Percentiles rank a stretch among this genome's conserved stretches.
Evolutionary conservation across 202 grass and related monocot species (phyloP).

Genomic region (Digitaria exilis): DNA sequence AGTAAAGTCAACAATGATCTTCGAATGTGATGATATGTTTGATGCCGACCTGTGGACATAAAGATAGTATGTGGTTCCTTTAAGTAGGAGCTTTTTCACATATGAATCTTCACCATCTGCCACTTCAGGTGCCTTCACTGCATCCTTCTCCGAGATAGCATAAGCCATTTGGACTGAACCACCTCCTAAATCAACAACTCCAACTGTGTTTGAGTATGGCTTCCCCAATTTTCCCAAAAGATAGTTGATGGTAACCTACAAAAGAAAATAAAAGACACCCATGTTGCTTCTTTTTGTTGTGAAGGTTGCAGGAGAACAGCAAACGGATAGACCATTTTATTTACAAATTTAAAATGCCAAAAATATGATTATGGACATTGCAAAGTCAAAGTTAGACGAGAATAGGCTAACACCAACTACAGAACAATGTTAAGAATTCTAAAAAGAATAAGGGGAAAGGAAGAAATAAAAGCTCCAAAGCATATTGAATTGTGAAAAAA

Average conservation of each 20-base stretch:
- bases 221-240: conserved; percentile 86
- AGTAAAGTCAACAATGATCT: conserved; percentile 1
- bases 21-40: conserved; percentile 11
- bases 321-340: conserved; percentile 12
- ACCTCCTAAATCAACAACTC: conserved; percentile 96
- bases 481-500: conserved; percentile 12
- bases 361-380: not conserved
- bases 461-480: conserved; percentile 21
- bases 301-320: conserved; percentile 19
- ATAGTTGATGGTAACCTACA: conserved; percentile 95
- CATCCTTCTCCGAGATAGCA: conserved; percentile 94
- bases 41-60: conserved; percentile 90
- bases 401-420: conserved; percentile 13
- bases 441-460: not conserved
- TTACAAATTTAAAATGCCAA: conserved; percentile 13
- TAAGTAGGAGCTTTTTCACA: conserved; percentile 84
- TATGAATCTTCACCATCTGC: conserved; percentile 85
- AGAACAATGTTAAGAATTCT: not conserved
- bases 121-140: conserved; percentile 69
- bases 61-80: conserved; percentile 90
- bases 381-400: conserved; percentile 14
- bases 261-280: conserved; percentile 23
- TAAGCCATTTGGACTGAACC: conserved; percentile 99
- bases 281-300: conserved; percentile 36
- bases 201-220: conserved; percentile 79